Evolutionary conservation across 2,329 filamentous ascomycete genomes (phyloP), one percentile per base, ranked within the genome.

Genomic region (Aspergillus niger): DNA sequence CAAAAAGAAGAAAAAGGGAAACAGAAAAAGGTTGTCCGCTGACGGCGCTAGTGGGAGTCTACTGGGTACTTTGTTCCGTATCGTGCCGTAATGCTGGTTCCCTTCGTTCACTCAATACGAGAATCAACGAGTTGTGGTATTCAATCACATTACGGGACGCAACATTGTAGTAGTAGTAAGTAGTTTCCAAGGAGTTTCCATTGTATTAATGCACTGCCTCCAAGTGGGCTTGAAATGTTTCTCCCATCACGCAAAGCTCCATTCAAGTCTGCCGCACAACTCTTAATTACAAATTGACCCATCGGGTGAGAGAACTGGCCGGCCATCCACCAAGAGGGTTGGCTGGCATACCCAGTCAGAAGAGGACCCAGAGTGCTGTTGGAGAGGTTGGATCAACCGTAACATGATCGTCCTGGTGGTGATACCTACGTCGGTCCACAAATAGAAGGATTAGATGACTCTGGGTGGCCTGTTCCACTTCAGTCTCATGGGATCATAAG

Each of bases 31-130:
- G 53, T 55, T 55, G 53, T 51, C 51, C 52, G 57, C 57, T 63
- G 55, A 48, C 52, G 60, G 50, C 61, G 59, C 63, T 65, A 65
- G 58, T 60, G 57, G 58, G 61, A 60, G 57, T 52, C 44, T 38
- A 52, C 54, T 61, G 39, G 47, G 26, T 49, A 28, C 47, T 30
- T n/a, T 47, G 8, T 2, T 55, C 20, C 43, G 62, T 66, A 64
- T 59, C 32, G 43, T 26, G 7, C 54, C 30, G 62, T 62, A 64
- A 60, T 58, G 48, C 20, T 15, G 58, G 5, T 56, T 47, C 55
- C 58, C 32, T 24, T 51, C 53, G 36, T 43, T 38, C 39, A 48
- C 32, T 57, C 38, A 57, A 47, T 58, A 24, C 20, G 38, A 20
- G 11, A 24, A 36, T 5, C 50, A 15, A 26, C 30, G 8, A 55